Base-by-base conservation (phyloP, 345 rosid genomes). In the Hibiscus mutabilis region DNA sequence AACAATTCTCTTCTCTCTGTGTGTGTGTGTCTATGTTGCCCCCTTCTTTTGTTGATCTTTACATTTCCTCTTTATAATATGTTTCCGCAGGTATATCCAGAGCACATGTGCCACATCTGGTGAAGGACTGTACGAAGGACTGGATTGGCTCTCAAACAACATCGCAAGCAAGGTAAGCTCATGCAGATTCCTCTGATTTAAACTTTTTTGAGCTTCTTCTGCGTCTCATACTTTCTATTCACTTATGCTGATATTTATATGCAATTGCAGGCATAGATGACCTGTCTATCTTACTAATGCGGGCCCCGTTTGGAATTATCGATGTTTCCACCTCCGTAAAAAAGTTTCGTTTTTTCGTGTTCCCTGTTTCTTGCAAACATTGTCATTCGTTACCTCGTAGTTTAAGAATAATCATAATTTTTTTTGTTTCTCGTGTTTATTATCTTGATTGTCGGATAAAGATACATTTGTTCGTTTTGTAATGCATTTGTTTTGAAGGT, bases 91-190 rank as follows among this genome's bases (percentile, higher is more conserved):
- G 60, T 56, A 56, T 56, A 56, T 56, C 60, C 60, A 56, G 60
- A 56, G 60, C 29, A 56, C 60, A 56, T 56, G 60, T 13, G 60
- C 60, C 31, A 56, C 60, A 10, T 56, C 60, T 21, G 60, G 60
- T 56, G 60, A 56, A 56, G 60, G 60, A 56, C 29, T 56, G 31
- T 56, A 56, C 31, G 60, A 56, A 25, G 60, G 60, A 56, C 60
- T 56, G 31, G 60, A 56, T 31, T 56, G 60, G 60, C 60, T 56
- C 29, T 56, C 60, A 11, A 56, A 56, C 60, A 56, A 56, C 60
- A 56, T 56, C 24, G 60, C 60, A 0, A 56, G 22, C 90, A 91
- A 89, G 97, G 97, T 91, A 74, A 18, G n/a, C 15, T 63, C 31
- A 15, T 24, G 1, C 14, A 27, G 1, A 69, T 59, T 29, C 37